These are phyloP conservation scores for Cystobasidium onofrii DNA, from an alignment of 768 basidiomycete genomes.

Conservation along the genomic window DNA sequence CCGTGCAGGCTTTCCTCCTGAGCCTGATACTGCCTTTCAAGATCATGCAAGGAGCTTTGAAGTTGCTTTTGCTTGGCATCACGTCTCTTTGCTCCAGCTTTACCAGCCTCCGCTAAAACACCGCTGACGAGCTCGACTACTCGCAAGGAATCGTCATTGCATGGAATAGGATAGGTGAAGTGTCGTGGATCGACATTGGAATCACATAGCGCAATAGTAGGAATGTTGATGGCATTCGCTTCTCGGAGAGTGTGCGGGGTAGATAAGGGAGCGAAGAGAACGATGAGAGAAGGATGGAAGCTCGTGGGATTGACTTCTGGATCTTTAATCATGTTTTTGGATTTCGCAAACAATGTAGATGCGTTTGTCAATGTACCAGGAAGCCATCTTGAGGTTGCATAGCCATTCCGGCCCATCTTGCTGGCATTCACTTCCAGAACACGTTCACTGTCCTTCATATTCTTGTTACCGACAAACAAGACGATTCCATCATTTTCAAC, in stretches of 20 bases:
- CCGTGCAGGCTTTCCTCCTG: background rate
- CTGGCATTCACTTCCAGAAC: slow-evolving; percentile 56
- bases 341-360: slow-evolving; percentile 56
- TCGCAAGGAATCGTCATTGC: slow-evolving; percentile 89
- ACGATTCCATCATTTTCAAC: slow-evolving; percentile 72
- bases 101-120: slow-evolving; percentile 76
- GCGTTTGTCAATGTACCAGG: slow-evolving; percentile 92
- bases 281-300: slow-evolving; percentile 71
- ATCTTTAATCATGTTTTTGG: slow-evolving; percentile 41
- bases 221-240: slow-evolving; percentile 78
- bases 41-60: background rate
- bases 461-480: slow-evolving; percentile 64
- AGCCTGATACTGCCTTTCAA: background rate
- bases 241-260: slow-evolving; percentile 77
- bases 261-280: slow-evolving; percentile 81
- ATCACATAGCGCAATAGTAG: slow-evolving; percentile 89
- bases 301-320: slow-evolving; percentile 48
- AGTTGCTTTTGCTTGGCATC: slow-evolving; percentile 30
- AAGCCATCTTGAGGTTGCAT: slow-evolving; percentile 76
- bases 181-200: slow-evolving; percentile 90
- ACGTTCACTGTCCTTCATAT: slow-evolving; percentile 48
- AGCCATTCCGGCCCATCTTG: slow-evolving; percentile 70
- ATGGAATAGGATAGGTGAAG: slow-evolving; percentile 96
- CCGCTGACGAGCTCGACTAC: slow-evolving; percentile 86
- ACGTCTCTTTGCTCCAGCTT: slow-evolving; percentile 46